Percentiles rank a stretch among this genome's conserved stretches.
Conservation (phyloP, 805 yeast genomes). For the Torulaspora maleeae region DNA sequence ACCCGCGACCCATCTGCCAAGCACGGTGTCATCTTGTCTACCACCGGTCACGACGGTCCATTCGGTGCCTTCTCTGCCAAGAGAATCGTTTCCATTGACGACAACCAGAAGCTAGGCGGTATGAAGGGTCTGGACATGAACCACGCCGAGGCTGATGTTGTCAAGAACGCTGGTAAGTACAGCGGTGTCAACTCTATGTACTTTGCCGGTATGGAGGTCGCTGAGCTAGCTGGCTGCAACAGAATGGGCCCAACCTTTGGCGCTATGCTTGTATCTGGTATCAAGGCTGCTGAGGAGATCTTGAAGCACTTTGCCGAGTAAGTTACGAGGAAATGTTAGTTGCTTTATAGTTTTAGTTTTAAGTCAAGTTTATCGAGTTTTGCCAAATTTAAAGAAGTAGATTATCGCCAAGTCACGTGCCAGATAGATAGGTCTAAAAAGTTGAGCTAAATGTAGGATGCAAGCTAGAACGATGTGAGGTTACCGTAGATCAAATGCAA, state of each 20-base stretch:
- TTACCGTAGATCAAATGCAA: too few species aligned
- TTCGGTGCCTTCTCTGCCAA: slow-evolving; percentile 77
- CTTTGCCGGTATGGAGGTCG: slow-evolving; percentile 68
- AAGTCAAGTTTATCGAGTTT: neutral
- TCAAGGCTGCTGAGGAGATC: slow-evolving; percentile 63
- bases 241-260: slow-evolving; percentile 86
- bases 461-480: too few species aligned
- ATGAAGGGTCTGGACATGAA: slow-evolving; percentile 81
- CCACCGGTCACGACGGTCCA: slow-evolving; percentile 81
- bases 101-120: slow-evolving; percentile 48
- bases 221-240: slow-evolving; percentile 71
- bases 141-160: slow-evolving; percentile 70
- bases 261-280: slow-evolving; percentile 75
- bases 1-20: slow-evolving; percentile 35
- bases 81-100: slow-evolving; percentile 53
- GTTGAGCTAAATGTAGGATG: too few species aligned
- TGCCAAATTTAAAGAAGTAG: too few species aligned
- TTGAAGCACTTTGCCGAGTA: slow-evolving; percentile 31
- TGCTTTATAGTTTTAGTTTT: too few species aligned
- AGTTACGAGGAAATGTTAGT: too few species aligned
- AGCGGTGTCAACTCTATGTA: slow-evolving; percentile 31
- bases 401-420: too few species aligned
- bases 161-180: slow-evolving; percentile 52
- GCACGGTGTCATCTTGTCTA: slow-evolving; percentile 54
- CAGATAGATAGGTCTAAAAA: too few species aligned